A percentile compares a stretch with the other conserved stretches of the same genome.
Conservation (phyloP, 371 early-diverging fungal genomes). For the Dichotomocladium elegans region DNA sequence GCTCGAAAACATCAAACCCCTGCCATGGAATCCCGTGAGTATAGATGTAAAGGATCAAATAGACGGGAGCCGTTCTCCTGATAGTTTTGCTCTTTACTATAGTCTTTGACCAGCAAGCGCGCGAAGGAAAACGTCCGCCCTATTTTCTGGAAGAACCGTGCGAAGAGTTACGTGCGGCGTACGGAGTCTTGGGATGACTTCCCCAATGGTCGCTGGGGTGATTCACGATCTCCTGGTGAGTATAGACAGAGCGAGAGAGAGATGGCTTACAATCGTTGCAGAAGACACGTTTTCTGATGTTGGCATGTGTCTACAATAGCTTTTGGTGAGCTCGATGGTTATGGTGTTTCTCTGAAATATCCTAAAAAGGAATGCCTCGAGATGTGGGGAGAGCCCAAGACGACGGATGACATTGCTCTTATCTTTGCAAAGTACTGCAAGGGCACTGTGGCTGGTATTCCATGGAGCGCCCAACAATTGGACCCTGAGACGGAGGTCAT, state of each 20-base stretch:
- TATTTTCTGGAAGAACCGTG: slow-evolving; percentile 96
- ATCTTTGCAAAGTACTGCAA: slow-evolving; percentile 83
- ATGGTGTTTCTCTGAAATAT: slow-evolving; percentile 79
- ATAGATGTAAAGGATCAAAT: neutral
- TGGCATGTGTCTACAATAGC: slow-evolving; percentile 3
- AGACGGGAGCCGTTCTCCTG: too few species aligned
- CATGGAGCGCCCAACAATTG: slow-evolving; percentile 90
- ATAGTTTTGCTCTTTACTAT: neutral
- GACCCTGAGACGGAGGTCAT: slow-evolving; percentile 81
- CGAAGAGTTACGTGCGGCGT: slow-evolving; percentile 86
- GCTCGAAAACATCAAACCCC: slow-evolving; percentile 74
- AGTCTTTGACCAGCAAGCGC: slow-evolving; percentile 67
- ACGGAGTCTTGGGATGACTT: slow-evolving; percentile 98
- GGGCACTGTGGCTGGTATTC: slow-evolving; percentile 75
- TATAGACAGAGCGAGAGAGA: neutral
- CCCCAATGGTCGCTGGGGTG: slow-evolving; percentile 98
- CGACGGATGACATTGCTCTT: slow-evolving; percentile 60
- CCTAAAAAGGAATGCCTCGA: slow-evolving; percentile 55
- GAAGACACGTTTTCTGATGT: neutral
- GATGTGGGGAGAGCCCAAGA: slow-evolving; percentile 80
- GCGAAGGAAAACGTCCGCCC: slow-evolving; percentile 94
- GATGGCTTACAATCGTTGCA: neutral
- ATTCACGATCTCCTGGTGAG: slow-evolving; percentile 77
- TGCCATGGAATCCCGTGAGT: slow-evolving; percentile 90
- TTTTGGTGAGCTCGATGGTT: slow-evolving; percentile 94